Evolutionary conservation across 2,329 filamentous ascomycete genomes (phyloP), one percentile per base, ranked within the genome.

Genomic region (Diaporthe australafricana): DNA sequence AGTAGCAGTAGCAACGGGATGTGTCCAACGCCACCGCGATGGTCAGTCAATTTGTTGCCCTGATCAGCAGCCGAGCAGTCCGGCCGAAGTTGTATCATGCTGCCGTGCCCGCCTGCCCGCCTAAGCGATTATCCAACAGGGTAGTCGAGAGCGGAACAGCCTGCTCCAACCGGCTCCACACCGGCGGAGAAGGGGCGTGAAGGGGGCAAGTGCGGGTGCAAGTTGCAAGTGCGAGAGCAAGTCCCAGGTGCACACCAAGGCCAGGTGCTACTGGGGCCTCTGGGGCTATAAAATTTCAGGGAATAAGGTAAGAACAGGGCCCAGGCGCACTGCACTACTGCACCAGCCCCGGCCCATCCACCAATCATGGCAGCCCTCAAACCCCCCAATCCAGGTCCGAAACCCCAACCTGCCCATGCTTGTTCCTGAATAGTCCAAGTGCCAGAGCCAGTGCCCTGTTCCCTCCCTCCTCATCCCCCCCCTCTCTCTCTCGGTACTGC

Each of bases 341-440:
- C 42, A 40, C 32, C 56, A 45, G 56, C 60, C 30, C 60, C 48
- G 60, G 60, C 62, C 32, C 32, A 35, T 35, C 32, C 30, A 57
- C 70, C 70, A 71, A 71, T 68, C 35, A 68, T 30, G 52, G 62
- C 25, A 35, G 35, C 48, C n/a, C 16, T 38, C 25, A 25, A 11
- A 35, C 55, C 32, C 56, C 55, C 68, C 68, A 62, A 65, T 38
- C 32, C 62, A 50, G 52, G 70, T 68, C 70, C 70, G 63, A 71
- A 71, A 68, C 70, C 70, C 62, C 62, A 68, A 62, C 60, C 70
- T 56, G 35, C 22, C 60, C 69, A 48, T 38, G 57, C 47, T 66
- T 50, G 62, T 71, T 71, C 69, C 69, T 71, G 69, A 71, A 66
- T 66, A 9, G 57, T 67, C 50, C 69, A 65, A 56, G 69, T 68